A percentile compares a stretch with the other conserved stretches of the same genome.
Conservation (phyloP, 2,329 filamentous ascomycete species). For the Camillea tinctor region DNA sequence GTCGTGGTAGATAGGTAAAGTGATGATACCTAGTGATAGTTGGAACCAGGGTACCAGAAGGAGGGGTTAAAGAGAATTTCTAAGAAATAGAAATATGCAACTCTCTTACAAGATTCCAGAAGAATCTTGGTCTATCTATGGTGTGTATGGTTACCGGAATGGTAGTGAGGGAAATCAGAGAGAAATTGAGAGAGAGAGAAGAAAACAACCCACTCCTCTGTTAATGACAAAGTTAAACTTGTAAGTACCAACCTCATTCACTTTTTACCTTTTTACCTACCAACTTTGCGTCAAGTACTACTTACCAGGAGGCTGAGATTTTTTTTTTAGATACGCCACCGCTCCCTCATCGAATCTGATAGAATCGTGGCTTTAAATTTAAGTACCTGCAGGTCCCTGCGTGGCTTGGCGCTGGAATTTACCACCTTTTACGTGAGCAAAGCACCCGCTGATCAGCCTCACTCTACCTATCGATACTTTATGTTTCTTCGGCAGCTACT, state of each 20-base stretch:
- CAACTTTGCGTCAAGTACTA: slow-evolving; percentile 1
- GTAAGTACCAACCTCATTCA: not conserved
- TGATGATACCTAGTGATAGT: no score
- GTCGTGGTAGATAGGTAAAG: no score
- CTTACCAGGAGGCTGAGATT: slow-evolving; percentile 32
- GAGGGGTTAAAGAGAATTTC: not conserved
- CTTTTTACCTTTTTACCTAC: no score
- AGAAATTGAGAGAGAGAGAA: not conserved
- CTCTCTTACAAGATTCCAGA: not conserved
- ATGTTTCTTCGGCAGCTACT: slow-evolving; percentile 16
- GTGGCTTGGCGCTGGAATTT: slow-evolving; percentile 11
- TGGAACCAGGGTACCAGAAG: no score
- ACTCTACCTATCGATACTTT: slow-evolving; percentile 23
- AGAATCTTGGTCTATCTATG: not conserved
- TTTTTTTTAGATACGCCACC: slow-evolving; percentile 28
- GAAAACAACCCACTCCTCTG: not conserved
- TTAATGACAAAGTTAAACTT: not conserved
- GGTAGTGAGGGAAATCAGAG: slow-evolving; percentile 5
- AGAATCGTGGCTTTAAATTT: slow-evolving; percentile 31
- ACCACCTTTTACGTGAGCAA: not conserved
- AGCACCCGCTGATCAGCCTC: slow-evolving; percentile 19
- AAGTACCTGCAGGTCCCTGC: slow-evolving; percentile 24
- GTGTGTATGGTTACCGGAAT: no score
- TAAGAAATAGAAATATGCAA: not conserved
- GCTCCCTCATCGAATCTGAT: slow-evolving; percentile 34